Evolutionary conservation across 371 early-diverging fungal species (phyloP), one percentile per base, ranked within the genome.

Genomic region (Batrachochytrium dendrobatidis): DNA sequence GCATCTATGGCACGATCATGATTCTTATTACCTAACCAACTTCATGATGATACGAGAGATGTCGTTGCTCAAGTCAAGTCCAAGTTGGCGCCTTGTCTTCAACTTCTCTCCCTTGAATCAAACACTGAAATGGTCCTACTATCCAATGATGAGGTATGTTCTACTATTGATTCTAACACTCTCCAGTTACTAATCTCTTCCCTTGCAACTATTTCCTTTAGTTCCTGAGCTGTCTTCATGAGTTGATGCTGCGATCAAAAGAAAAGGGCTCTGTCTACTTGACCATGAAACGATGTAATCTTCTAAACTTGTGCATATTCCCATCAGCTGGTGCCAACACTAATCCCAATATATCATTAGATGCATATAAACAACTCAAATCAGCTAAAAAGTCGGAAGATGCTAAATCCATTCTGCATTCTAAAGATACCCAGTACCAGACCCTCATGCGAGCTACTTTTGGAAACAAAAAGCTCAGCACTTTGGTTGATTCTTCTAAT

Each of bases 201-300:
- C 48, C n/a, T 6, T 4, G 24, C 48, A 18, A 5, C 5, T 28
- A 18, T 4, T 46, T 18, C n/a, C 8, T 24, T 7, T 46, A 72
- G 73, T 73, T 73, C 50, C 64, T 75, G 17, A 58, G 62, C 6
- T 55, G 60, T 24, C 66, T 75, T 15, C 46, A 39, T 3, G 57
- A 57, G 35, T 62, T 59, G 18, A 72, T 69, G 55, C 68, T 69
- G 52, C 55, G 59, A 22, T 51, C 62, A 26, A 69, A 68, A 32
- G 29, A 34, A 5, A 48, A 15, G 34, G 71, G 73, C 28, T 71
- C 72, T 4, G 69, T 75, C 10, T 70, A 56, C n/a, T 56, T 75
- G 30, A 75, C 76, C 12, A 67, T 70, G 66, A 75, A 75, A 53
- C 67, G 76, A 64, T 61, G 76, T 75, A 60, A 30, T 67, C 22